Conservation (phyloP, 768 basidiomycete species). For the Leccinum variicolor region DNA sequence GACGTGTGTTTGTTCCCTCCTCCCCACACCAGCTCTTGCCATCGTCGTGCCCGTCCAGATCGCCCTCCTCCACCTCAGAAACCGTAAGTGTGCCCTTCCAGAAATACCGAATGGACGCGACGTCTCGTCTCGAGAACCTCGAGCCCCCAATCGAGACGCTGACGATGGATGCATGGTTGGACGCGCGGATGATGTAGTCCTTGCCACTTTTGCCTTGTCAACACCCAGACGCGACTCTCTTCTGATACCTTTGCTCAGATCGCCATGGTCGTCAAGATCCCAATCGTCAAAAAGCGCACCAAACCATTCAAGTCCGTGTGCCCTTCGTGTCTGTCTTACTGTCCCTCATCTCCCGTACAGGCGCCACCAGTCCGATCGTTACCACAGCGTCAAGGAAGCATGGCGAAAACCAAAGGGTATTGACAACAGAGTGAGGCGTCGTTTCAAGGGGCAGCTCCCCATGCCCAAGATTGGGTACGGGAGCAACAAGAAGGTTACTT, state of each 20-base stretch:
- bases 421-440: slow-evolving; percentile 94
- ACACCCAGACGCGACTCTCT: background rate
- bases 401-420: slow-evolving; percentile 99
- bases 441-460: slow-evolving; percentile 92
- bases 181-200: slow-evolving; percentile 19
- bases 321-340: background rate
- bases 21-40: background rate
- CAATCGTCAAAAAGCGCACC: slow-evolving; percentile 96
- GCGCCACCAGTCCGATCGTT: slow-evolving; percentile 99
- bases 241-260: slow-evolving; percentile 25
- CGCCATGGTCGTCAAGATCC: slow-evolving; percentile 50
- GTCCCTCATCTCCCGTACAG: slow-evolving; percentile 38
- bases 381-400: slow-evolving; percentile 94
- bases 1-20: slow-evolving; percentile 22
- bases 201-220: background rate
- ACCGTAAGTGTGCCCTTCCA: slow-evolving; percentile 44
- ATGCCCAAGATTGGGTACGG: slow-evolving; percentile 93
- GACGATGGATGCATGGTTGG: slow-evolving; percentile 23
- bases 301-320: slow-evolving; percentile 87
- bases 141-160: background rate
- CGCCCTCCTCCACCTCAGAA: slow-evolving; percentile 50
- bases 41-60: slow-evolving; percentile 17
- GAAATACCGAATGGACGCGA: background rate
- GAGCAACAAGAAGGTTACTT: slow-evolving; percentile 74
- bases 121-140: background rate